These are phyloP conservation scores for Cryptococcus neoformans DNA, from an alignment of 1,284 basidiomycete genomes.

Conservation along the genomic window DNA sequence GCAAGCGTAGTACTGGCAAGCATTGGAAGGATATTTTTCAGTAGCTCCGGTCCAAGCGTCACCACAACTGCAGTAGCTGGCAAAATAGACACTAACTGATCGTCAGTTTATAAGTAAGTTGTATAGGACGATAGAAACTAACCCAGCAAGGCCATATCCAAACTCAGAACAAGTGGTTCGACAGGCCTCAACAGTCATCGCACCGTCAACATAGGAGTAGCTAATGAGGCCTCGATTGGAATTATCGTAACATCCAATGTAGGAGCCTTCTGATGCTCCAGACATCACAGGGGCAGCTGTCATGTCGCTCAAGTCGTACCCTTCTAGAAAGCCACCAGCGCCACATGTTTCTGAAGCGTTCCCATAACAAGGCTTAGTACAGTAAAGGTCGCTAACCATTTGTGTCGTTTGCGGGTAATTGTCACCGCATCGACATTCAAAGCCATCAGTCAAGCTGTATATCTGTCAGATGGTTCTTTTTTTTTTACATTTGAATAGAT, in stretches of 20 bases:
- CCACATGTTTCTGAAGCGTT: constrained; percentile 25
- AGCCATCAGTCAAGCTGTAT: not conserved
- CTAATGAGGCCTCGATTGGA: constrained; percentile 17
- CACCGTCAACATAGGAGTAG: constrained; percentile 15
- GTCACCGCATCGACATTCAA: constrained; percentile 14
- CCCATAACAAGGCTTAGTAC: constrained; percentile 18
- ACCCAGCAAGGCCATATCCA: constrained; percentile 10
- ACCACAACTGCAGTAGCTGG: constrained; percentile 27
- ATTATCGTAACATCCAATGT: constrained; percentile 17
- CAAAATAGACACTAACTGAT: constrained; percentile 9
- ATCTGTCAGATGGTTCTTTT: no score
- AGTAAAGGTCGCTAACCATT: constrained; percentile 9
- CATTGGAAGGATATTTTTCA: constrained; percentile 10
- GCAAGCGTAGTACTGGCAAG: not conserved
- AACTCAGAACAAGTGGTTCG: constrained; percentile 18
- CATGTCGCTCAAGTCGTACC: constrained; percentile 3
- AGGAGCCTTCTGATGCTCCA: constrained; percentile 6
- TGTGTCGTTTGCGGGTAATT: constrained; percentile 7
- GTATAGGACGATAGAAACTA: no score
- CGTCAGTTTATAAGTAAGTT: not conserved
- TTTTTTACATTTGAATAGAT: not conserved
- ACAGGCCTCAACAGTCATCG: constrained; percentile 24
- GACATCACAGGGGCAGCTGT: constrained; percentile 6
- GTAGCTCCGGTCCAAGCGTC: constrained; percentile 15
- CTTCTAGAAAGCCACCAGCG: constrained; percentile 11